Conservation (phyloP, 495 filamentous ascomycete species). For the Neurospora intermedia region DNA sequence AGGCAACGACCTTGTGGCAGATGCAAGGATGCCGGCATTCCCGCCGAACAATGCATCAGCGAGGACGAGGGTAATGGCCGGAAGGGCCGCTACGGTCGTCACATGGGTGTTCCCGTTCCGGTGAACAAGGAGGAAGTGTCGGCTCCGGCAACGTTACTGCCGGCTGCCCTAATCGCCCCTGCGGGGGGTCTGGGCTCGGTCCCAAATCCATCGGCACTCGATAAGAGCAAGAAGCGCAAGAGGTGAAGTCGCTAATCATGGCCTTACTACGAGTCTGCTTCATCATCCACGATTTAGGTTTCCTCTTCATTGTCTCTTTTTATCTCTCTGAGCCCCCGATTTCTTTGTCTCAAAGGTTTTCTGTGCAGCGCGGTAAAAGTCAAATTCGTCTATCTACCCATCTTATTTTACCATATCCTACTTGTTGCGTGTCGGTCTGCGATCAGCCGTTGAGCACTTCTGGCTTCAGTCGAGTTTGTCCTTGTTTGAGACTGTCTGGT, state of each 20-base stretch:
- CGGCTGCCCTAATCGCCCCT: constrained; percentile 28
- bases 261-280: neutral
- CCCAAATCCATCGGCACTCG: constrained; percentile 6
- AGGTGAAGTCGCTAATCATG: constrained; percentile 13
- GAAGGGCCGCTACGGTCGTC: constrained; percentile 90
- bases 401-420: neutral
- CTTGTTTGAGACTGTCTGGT: neutral
- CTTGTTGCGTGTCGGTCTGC: neutral
- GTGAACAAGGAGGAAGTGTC: constrained; percentile 45
- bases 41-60: constrained; percentile 83
- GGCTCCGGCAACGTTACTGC: constrained; percentile 23
- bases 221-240: constrained; percentile 43
- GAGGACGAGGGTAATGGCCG: constrained; percentile 95
- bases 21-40: constrained; percentile 91
- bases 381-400: neutral
- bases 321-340: neutral
- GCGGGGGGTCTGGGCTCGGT: neutral
- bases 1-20: constrained; percentile 87
- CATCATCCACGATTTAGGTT: neutral
- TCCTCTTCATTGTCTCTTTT: neutral
- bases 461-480: neutral
- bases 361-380: neutral
- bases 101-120: constrained; percentile 81
- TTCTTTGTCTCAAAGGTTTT: neutral
- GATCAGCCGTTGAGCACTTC: neutral